Base-by-base conservation (phyloP, 192 early-diverging fungal genomes). In the Phycomyces blakesleeanus region DNA sequence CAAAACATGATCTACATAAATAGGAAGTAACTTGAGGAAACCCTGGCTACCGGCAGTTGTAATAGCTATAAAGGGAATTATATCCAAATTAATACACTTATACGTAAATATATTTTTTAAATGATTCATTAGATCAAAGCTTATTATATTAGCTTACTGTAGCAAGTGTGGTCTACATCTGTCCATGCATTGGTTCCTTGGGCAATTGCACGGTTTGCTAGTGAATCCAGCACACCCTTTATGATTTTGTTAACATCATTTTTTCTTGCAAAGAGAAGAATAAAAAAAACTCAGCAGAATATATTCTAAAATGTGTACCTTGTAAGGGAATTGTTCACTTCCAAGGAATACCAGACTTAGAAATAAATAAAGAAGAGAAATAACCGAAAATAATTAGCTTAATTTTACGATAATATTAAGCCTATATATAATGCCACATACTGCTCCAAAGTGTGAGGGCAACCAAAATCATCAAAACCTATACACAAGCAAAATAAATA, bases 171-270 rank as follows among this genome's bases (percentile, higher is more conserved):
- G 58, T 85, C 83, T 25, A 76, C 72, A 69, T 77, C 81, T 14
- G 84, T 85, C 84, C 84, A 85, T 16, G 84, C 84, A 63, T 85
- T 85, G 16, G 84, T 85, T 29, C 84, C 82, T 71, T 83, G 76
- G 2, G 84, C 80, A 34, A 83, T 66, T 27, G 84, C 76, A 18
- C 80, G 75, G 69, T 85, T 85, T 15, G 84, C 84, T 39, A 85
- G 69, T 16, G 77, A 73, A 59, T 85, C 84, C n/a, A 85, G 67
- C n/a, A 85, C 84, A 47, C 84, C 84, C 78, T 83, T 59, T n/a
- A n/a, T n/a, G n/a, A n/a, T n/a, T n/a, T n/a, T n/a, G n/a, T n/a
- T n/a, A n/a, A n/a, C n/a, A n/a, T n/a, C n/a, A n/a, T n/a, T n/a
- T n/a, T n/a, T n/a, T n/a, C n/a, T n/a, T n/a, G n/a, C n/a, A n/a